These are phyloP conservation scores for Phytophthora colocasiae DNA, from an alignment of 352 stramenopile genomes.

Conservation along the genomic window DNA sequence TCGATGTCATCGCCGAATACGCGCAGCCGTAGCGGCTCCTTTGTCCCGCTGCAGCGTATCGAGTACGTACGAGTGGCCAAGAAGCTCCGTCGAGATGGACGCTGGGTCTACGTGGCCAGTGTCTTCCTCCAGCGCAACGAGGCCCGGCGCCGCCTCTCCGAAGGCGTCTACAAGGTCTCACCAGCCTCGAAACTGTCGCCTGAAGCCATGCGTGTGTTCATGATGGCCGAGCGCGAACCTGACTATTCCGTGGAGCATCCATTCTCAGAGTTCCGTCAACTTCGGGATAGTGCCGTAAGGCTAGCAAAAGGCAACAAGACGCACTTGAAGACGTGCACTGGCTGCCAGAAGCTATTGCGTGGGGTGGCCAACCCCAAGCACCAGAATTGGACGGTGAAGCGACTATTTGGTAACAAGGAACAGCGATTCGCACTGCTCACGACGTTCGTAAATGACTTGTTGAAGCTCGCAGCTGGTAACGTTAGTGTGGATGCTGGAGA, in stretches of 20 bases:
- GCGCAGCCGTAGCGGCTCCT: slow-evolving; percentile 20
- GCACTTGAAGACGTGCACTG: slow-evolving; percentile 25
- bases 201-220: slow-evolving; percentile 29
- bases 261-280: slow-evolving; percentile 38
- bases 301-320: slow-evolving; percentile 13
- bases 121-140: slow-evolving; percentile 44
- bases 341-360: slow-evolving; percentile 28
- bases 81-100: slow-evolving; percentile 35
- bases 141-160: slow-evolving; percentile 34
- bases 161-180: slow-evolving; percentile 32
- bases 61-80: slow-evolving; percentile 42
- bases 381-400: slow-evolving; percentile 37
- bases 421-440: slow-evolving; percentile 38
- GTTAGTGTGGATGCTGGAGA: slow-evolving; percentile 1
- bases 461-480: slow-evolving; percentile 23
- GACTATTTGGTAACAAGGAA: slow-evolving; percentile 30
- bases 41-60: slow-evolving; percentile 36
- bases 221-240: slow-evolving; percentile 46
- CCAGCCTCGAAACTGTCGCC: slow-evolving; percentile 24
- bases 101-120: slow-evolving; percentile 34
- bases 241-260: slow-evolving; percentile 43
- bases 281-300: slow-evolving; percentile 16
- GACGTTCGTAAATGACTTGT: slow-evolving; percentile 38
- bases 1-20: slow-evolving; percentile 4
- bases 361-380: slow-evolving; percentile 15